Evolutionary conservation across 306 rosid species (phyloP).

Genomic region (Sicyos baderoa): DNA sequence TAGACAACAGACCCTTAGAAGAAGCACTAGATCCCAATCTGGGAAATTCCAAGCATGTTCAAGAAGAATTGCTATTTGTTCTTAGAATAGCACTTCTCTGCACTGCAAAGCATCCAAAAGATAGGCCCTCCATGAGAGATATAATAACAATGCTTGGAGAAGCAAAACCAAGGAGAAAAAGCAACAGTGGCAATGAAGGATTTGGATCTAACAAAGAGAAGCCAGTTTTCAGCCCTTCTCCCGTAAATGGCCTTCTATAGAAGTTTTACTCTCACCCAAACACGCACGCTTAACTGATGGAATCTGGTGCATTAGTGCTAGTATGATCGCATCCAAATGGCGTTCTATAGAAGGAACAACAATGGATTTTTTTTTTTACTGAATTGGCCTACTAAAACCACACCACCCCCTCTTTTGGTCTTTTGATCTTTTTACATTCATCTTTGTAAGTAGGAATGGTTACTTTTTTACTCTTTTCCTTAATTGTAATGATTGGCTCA

Average conservation of each 20-base stretch:
- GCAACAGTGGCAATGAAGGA: conserved; percentile 43
- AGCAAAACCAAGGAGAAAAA: conserved; percentile 88
- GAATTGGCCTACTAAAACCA: not conserved
- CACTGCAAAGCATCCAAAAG: conserved; percentile 82
- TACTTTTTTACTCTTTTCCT: not conserved
- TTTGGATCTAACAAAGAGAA: conserved; percentile 40
- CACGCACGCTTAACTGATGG: too few species aligned
- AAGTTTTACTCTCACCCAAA: too few species aligned
- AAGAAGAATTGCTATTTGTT: conserved; percentile 87
- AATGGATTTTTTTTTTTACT: not conserved
- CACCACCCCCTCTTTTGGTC: not conserved
- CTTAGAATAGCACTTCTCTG: conserved; percentile 81
- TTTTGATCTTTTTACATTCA: conserved; percentile 15
- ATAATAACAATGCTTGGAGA: conserved; percentile 88
- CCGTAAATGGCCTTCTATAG: conserved; percentile 57
- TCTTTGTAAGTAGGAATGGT: not conserved
- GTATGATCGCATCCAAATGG: too few species aligned
- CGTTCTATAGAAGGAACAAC: conserved; percentile 33
- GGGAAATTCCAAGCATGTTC: conserved; percentile 72
- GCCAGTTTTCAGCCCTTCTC: conserved; percentile 50
- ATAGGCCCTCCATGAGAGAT: conserved; percentile 93
- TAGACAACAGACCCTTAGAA: conserved; percentile 56
- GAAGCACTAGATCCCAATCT: conserved; percentile 65
- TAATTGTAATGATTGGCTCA: conserved; percentile 17
- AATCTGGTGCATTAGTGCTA: too few species aligned